Evolutionary conservation across 805 yeast species (phyloP), one percentile per base, ranked within the genome.

Genomic region (Sugiyamaella chiloensis): DNA sequence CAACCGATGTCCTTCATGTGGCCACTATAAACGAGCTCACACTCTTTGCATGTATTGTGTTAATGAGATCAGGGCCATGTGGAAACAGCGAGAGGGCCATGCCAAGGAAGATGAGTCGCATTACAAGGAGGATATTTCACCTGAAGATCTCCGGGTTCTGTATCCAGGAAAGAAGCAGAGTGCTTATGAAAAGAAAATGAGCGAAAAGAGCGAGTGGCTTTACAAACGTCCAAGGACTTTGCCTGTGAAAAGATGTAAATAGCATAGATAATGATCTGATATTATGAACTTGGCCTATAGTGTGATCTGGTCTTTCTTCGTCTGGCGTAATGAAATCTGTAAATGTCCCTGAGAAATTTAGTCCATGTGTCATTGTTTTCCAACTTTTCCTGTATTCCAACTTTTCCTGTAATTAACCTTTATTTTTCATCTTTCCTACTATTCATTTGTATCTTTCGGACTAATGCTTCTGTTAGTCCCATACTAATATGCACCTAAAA

Each of bases 1-100:
- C 60, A 87, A 85, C 53, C 79, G 95, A 64, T 91, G 99, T 64
- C 97, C 98, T 2, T 84, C 96, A 0, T 91, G 99, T 70, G 99
- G 99, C 37, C 84, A 86, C 53, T 84, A 80, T 58, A 93, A 91
- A 69, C 77, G 96, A 61, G 81, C 93, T 1, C 96, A 93, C 66
- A 81, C 89, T 48, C 73, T 91, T 59, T 91, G 99, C 69, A 87
- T 88, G 95, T 79, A 85, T 61, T 91, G 99, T 70, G 90, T 87
- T 49, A 79, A 76, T 26, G 89, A 89, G 63, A 85, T 93, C 61
- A 83, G 80, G 64, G 72, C 76, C 48, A 72, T 84, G 37, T 87
- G 96, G 87, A 83, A 79, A 39, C 12, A 30, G 27, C 49, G 54
- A 27, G 62, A 32, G 42, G 44, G 40, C 9, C 52, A 46, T 14